Percentiles rank a stretch among this genome's conserved stretches.
Evolutionary conservation across 2,329 filamentous ascomycete species (phyloP).

Genomic region (Alternaria arbusti): DNA sequence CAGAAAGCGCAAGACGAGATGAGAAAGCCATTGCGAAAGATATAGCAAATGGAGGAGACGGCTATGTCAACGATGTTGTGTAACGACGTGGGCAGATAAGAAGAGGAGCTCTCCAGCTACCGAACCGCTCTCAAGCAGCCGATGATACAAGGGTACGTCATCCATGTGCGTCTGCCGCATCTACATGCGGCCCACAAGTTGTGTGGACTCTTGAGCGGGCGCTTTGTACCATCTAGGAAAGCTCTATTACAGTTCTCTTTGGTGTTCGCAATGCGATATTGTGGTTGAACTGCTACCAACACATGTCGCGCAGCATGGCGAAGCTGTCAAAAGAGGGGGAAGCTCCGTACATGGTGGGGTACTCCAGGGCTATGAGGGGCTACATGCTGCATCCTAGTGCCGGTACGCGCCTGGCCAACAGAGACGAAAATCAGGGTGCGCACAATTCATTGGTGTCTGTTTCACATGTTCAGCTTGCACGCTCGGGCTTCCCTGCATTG

Average conservation of each 20-base stretch:
- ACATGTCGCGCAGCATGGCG: background rate
- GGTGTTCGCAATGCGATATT: background rate
- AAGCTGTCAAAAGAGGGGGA: background rate
- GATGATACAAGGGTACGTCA: constrained; percentile 20
- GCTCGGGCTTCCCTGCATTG: constrained; percentile 1
- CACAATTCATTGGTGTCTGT: background rate
- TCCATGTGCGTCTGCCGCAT: constrained; percentile 7
- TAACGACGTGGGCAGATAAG: constrained; percentile 25
- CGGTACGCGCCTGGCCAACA: background rate
- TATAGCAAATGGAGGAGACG: constrained; percentile 18
- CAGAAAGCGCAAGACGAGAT: constrained; percentile 39
- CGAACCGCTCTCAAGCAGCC: constrained; percentile 20
- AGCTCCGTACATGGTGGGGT: background rate
- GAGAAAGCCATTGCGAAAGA: constrained; percentile 31
- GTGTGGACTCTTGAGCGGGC: background rate
- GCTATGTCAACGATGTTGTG: constrained; percentile 7
- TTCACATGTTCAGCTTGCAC: constrained; percentile 8
- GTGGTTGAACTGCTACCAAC: background rate
- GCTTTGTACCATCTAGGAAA: background rate
- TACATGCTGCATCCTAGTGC: background rate
- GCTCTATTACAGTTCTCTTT: background rate
- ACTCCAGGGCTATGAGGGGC: background rate
- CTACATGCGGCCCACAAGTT: background rate
- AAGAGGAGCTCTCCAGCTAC: constrained; percentile 17
- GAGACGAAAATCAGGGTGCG: background rate